A percentile compares a stretch with the other conserved stretches of the same genome.
These are phyloP conservation scores for Scheffersomyces segobiensis DNA, from an alignment of 1,139 yeast genomes.

Conservation along the genomic window DNA sequence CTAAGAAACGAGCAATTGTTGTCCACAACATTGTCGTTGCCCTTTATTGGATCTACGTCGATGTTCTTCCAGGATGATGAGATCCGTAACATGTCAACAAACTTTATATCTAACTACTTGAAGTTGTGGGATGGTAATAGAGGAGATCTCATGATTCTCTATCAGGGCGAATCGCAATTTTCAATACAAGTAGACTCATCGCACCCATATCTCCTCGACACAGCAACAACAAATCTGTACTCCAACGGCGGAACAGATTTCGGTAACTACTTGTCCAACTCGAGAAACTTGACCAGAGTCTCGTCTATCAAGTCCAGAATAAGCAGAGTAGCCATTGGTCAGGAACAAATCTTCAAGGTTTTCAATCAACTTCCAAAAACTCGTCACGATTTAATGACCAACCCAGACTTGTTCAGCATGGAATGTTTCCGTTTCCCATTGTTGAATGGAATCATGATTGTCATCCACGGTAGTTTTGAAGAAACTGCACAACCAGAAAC, in stretches of 20 bases:
- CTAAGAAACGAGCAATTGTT: conserved; percentile 73
- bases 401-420: conserved; percentile 70
- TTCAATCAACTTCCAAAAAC: conserved; percentile 75
- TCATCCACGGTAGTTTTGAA: conserved; percentile 81
- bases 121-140: conserved; percentile 84
- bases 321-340: conserved; percentile 69
- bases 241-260: conserved; percentile 45
- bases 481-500: conserved; percentile 60
- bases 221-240: conserved; percentile 35
- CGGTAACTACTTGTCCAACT: conserved; percentile 64
- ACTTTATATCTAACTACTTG: conserved; percentile 72
- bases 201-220: conserved; percentile 49
- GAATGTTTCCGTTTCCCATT: conserved; percentile 76
- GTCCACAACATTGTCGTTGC: conserved; percentile 54
- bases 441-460: conserved; percentile 72
- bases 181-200: conserved; percentile 63
- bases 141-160: conserved; percentile 64
- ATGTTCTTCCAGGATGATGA: conserved; percentile 82
- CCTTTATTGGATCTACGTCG: conserved; percentile 43
- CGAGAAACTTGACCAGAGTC: conserved; percentile 75
- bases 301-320: conserved; percentile 58
- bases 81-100: conserved; percentile 67
- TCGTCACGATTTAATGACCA: conserved; percentile 63
- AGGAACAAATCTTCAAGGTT: conserved; percentile 57
- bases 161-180: conserved; percentile 83